These are phyloP conservation scores for Anthracocystis setariae DNA, from an alignment of 1,284 basidiomycete species.

Conservation along the genomic window DNA sequence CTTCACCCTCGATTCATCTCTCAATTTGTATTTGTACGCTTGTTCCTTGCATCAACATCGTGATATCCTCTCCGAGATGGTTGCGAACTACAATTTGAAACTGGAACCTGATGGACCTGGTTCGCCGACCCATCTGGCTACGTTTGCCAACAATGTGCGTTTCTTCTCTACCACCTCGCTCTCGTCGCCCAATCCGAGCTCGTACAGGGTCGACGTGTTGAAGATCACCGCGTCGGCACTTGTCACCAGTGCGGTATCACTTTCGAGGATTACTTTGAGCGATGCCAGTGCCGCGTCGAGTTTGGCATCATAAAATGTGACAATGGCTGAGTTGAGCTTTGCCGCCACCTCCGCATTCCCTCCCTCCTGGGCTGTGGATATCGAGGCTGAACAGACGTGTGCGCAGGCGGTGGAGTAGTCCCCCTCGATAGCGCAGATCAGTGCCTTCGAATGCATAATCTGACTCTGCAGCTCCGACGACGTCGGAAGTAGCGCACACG, in stretches of 20 bases:
- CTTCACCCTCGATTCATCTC: neutral
- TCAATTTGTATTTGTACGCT: slow-evolving; percentile 23
- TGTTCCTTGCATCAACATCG: no score
- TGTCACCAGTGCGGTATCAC: slow-evolving; percentile 6
- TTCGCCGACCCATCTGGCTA: slow-evolving; percentile 43
- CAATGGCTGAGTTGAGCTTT: slow-evolving; percentile 15
- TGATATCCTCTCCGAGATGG: no score
- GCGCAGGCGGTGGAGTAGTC: slow-evolving; percentile 10
- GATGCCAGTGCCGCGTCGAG: slow-evolving; percentile 24
- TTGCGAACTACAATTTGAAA: slow-evolving; percentile 46
- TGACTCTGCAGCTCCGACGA: neutral
- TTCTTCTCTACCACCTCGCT: slow-evolving; percentile 29
- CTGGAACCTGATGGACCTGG: slow-evolving; percentile 14
- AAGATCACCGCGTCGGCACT: slow-evolving; percentile 45
- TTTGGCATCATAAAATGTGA: slow-evolving; percentile 26
- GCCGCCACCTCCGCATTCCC: neutral
- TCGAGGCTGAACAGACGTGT: neutral
- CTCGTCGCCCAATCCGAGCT: slow-evolving; percentile 24
- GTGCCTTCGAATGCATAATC: neutral
- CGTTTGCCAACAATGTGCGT: slow-evolving; percentile 20
- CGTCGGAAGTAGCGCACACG: neutral
- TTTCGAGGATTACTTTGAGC: slow-evolving; percentile 21
- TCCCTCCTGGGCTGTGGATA: no score
- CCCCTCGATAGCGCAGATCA: slow-evolving; percentile 6
- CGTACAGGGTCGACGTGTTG: slow-evolving; percentile 56